Evolutionary conservation across 2,329 filamentous ascomycete genomes (phyloP).

Genomic region (Chrysoporthe cubensis): DNA sequence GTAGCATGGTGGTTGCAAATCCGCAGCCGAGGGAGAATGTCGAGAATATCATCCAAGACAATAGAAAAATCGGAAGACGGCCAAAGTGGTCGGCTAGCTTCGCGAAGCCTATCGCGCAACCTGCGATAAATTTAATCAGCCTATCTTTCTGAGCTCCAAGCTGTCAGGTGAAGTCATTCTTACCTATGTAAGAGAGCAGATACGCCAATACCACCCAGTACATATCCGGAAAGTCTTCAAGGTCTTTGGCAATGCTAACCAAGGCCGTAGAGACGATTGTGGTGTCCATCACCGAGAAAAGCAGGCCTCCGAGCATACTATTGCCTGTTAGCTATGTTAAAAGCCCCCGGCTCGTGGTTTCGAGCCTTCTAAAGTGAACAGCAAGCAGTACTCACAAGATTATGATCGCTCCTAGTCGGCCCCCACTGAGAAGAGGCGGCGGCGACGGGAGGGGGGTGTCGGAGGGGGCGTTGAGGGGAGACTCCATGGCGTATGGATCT

Average conservation of each 20-base stretch:
- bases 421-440: constrained; percentile 15
- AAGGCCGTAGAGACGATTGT: constrained; percentile 63
- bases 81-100: constrained; percentile 64
- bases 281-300: constrained; percentile 61
- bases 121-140: constrained; percentile 35
- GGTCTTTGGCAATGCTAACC: constrained; percentile 57
- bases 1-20: constrained; percentile 52
- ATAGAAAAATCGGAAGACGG: constrained; percentile 52
- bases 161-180: constrained; percentile 18
- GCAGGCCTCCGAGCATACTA: constrained; percentile 55
- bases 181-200: constrained; percentile 60
- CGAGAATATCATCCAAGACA: constrained; percentile 59
- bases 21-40: constrained; percentile 60
- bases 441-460: constrained; percentile 8
- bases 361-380: too few relatives aligned
- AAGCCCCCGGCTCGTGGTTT: neutral
- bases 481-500: constrained; percentile 20
- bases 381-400: constrained; percentile 18
- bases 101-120: constrained; percentile 62
- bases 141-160: neutral
- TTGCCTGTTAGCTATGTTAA: constrained; percentile 8
- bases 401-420: constrained; percentile 22
- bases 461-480: constrained; percentile 16
- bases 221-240: constrained; percentile 54
- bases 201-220: constrained; percentile 62